Evolutionary conservation across 2,329 filamentous ascomycete species (phyloP).

Genomic region (Cytospora chrysosperma): DNA sequence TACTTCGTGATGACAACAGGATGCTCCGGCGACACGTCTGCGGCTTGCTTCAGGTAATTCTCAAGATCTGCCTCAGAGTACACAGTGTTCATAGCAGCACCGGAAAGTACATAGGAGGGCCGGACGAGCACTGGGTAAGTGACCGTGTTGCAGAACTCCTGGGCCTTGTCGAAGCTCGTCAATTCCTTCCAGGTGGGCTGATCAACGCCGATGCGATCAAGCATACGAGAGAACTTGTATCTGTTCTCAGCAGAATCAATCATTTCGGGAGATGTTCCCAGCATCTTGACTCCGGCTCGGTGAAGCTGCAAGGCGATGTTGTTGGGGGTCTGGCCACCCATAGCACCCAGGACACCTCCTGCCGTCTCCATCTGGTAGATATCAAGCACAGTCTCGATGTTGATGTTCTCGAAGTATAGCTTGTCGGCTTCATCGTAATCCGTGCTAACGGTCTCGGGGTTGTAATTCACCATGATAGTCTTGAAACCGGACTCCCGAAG

Average conservation of each 20-base stretch:
- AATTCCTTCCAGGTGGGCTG: constrained; percentile 98
- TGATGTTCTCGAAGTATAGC: constrained; percentile 96
- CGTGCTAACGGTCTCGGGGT: constrained; percentile 84
- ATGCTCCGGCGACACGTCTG: constrained; percentile 89
- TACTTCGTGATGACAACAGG: constrained; percentile 99
- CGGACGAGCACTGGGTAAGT: constrained; percentile 92
- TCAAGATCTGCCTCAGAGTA: constrained; percentile 93
- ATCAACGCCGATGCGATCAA: constrained; percentile 91
- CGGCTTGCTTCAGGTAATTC: constrained; percentile 84
- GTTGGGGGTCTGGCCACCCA: constrained; percentile 97
- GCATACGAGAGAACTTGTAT: constrained; percentile 98
- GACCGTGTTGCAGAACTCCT: constrained; percentile 81
- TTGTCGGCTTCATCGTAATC: constrained; percentile 95
- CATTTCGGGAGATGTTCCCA: constrained; percentile 98
- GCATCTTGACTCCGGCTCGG: constrained; percentile 84
- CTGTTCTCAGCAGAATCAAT: constrained; percentile 97
- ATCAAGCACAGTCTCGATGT: constrained; percentile 83
- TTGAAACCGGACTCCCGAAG: constrained; percentile 81
- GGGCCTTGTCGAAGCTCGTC: constrained; percentile 89
- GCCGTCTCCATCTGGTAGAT: constrained; percentile 88
- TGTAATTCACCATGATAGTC: constrained; percentile 95
- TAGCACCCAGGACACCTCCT: constrained; percentile 84
- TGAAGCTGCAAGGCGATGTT: constrained; percentile 92
- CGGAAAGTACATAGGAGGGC: constrained; percentile 94
- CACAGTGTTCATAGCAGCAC: constrained; percentile 98